These are phyloP conservation scores for Ogataea corticis DNA, from an alignment of 805 yeast genomes.

Conservation along the genomic window DNA sequence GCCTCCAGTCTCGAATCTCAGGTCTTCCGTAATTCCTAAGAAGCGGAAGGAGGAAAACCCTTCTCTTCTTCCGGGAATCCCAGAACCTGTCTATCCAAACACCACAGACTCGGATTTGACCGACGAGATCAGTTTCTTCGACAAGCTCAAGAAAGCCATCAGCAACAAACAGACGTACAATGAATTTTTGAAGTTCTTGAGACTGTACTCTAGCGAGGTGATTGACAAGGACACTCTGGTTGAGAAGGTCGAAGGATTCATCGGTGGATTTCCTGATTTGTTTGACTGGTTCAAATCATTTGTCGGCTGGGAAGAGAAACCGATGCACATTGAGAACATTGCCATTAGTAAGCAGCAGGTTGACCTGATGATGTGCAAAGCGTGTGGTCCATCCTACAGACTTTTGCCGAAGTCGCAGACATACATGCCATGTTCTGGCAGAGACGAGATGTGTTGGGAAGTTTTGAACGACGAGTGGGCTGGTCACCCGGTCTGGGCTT, in stretches of 20 bases:
- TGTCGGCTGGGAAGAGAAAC: slow-evolving; percentile 85
- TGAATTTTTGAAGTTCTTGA: slow-evolving; percentile 86
- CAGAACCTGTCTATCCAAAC: slow-evolving; percentile 73
- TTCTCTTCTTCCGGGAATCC: slow-evolving; percentile 78
- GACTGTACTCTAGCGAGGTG: slow-evolving; percentile 86
- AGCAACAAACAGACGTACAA: slow-evolving; percentile 88
- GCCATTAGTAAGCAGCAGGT: slow-evolving; percentile 86
- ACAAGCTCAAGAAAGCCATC: slow-evolving; percentile 83
- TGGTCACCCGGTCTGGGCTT: slow-evolving; percentile 99
- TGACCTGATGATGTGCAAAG: slow-evolving; percentile 86
- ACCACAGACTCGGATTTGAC: slow-evolving; percentile 59
- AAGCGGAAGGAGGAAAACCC: slow-evolving; percentile 47
- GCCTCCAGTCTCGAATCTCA: slow-evolving; percentile 49
- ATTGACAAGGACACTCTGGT: slow-evolving; percentile 81
- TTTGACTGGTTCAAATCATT: slow-evolving; percentile 90
- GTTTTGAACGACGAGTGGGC: slow-evolving; percentile 99
- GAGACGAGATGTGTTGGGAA: slow-evolving; percentile 99
- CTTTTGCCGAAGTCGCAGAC: slow-evolving; percentile 91
- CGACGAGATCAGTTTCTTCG: slow-evolving; percentile 90
- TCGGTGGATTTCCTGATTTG: slow-evolving; percentile 78
- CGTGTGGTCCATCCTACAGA: slow-evolving; percentile 94
- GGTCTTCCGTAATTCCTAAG: slow-evolving; percentile 33
- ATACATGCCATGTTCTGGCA: slow-evolving; percentile 95
- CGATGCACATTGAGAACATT: slow-evolving; percentile 85
- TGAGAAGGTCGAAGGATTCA: slow-evolving; percentile 78